Evolutionary conservation across 2,329 filamentous ascomycete genomes (phyloP), one percentile per base, ranked within the genome.

Genomic region (Knufia fluminis): DNA sequence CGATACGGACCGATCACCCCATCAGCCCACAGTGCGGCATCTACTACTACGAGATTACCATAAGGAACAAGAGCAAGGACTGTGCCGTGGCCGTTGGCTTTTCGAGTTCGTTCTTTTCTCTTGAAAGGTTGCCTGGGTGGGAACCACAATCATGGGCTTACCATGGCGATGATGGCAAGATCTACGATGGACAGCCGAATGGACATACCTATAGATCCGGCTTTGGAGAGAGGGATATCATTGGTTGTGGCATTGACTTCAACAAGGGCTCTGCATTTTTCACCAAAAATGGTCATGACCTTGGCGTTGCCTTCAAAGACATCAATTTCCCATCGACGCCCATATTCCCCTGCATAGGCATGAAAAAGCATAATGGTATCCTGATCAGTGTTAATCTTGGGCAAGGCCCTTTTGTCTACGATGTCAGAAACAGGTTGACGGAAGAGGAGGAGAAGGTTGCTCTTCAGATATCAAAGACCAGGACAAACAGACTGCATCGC

Each of bases 11-110:
- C 23, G 85, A 98, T 65, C 75, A 89, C 64, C 79, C 82, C 43
- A 96, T 97, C 80, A 89, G 92, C 3, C 76, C 81, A 31, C 85
- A 94, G 61, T 92, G 86, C 57, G 92, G 92, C 1, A 83, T 98
- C 52, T 98, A 95, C 66, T 98, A 98, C 65, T 98, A 82, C 62
- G 92, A 98, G 61, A 73, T 82, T 28, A 78, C 77, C 7, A 77
- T 87, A 42, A 64, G 82, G 45, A 78, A 79, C 6, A 80, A 82
- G 60, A 78, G 78, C 46, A 82, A 83, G 62, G 83, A 86, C 59
- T 79, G 57, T 19, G 66, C 68, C 61, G 66, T 69, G 54, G 79
- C 76, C 12, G 71, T 83, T 48, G 80, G 80, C 4, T 82, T 83
- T 61, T 79, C 77, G 1, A 75, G 73, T 16, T 67, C 68, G 24